These are phyloP conservation scores for Mrakia blollopis DNA, from an alignment of 768 basidiomycete genomes.

Conservation along the genomic window DNA sequence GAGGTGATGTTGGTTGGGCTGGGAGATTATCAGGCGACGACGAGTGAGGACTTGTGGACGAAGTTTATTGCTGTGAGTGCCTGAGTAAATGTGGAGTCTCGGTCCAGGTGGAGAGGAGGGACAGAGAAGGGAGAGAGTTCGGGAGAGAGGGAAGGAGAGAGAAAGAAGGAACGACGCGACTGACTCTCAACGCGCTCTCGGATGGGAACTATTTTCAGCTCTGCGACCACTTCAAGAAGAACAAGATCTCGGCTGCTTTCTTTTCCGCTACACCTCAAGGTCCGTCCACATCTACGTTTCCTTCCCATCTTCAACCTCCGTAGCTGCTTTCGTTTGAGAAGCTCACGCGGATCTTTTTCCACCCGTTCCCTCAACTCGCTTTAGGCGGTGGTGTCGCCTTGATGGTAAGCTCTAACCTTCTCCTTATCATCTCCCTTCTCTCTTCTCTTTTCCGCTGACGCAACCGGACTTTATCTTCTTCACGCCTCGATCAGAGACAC, in stretches of 20 bases:
- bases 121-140: conserved; percentile 4
- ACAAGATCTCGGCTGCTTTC: conserved; percentile 84
- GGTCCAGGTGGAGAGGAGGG: too few species aligned
- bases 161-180: background rate
- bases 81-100: background rate
- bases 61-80: conserved; percentile 19
- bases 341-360: background rate
- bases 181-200: background rate
- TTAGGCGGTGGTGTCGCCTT: conserved; percentile 81
- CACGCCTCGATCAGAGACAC: conserved; percentile 55
- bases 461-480: background rate
- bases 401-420: conserved; percentile 55
- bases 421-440: background rate
- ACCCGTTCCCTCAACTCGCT: background rate
- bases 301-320: background rate
- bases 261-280: conserved; percentile 95
- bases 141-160: too few species aligned
- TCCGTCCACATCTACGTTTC: conserved; percentile 41
- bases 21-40: conserved; percentile 64
- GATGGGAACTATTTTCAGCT: conserved; percentile 62
- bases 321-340: background rate
- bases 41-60: conserved; percentile 31
- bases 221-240: conserved; percentile 75
- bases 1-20: conserved; percentile 76
- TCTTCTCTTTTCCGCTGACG: background rate